phyloP scores from a whole-genome alignment of 176 grass and related monocot genomes.

The Musa acuminata region DNA sequence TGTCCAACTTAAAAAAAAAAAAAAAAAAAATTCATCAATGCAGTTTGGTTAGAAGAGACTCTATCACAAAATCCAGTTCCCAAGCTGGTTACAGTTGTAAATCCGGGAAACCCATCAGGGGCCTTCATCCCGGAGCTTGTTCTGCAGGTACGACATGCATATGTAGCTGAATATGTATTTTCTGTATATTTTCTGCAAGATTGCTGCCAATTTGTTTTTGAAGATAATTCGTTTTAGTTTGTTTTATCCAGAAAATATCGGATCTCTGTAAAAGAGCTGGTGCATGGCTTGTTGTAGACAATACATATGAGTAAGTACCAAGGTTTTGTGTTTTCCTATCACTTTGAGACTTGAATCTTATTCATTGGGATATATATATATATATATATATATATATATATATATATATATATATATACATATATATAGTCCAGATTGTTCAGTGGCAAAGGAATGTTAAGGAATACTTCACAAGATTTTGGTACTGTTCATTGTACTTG shows the following conservation, averaged over 20 bases:
- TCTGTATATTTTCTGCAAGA: neutral
- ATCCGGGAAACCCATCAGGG: slow-evolving; percentile 91
- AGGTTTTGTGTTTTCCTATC: neutral
- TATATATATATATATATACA: no score
- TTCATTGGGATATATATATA: neutral
- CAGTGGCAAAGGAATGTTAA: no score
- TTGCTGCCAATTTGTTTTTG: neutral
- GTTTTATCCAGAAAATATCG: slow-evolving; percentile 73
- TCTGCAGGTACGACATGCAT: slow-evolving; percentile 45
- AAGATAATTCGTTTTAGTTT: neutral
- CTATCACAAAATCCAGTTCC: slow-evolving; percentile 39
- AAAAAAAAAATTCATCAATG: neutral
- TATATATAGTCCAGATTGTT: neutral
- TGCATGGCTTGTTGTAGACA: slow-evolving; percentile 89
- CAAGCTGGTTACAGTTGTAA: slow-evolving; percentile 97
- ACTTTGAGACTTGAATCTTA: neutral
- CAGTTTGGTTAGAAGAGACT: slow-evolving; percentile 80
- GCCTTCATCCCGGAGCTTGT: slow-evolving; percentile 57
- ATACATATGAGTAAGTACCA: slow-evolving; percentile 91
- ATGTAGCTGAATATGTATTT: neutral
- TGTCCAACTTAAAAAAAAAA: no score
- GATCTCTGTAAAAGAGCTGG: slow-evolving; percentile 73
- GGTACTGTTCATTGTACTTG: no score
- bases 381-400: no score
- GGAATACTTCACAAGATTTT: no score